Conservation (phyloP, 495 filamentous ascomycete species). For the Penicillium silybi region DNA sequence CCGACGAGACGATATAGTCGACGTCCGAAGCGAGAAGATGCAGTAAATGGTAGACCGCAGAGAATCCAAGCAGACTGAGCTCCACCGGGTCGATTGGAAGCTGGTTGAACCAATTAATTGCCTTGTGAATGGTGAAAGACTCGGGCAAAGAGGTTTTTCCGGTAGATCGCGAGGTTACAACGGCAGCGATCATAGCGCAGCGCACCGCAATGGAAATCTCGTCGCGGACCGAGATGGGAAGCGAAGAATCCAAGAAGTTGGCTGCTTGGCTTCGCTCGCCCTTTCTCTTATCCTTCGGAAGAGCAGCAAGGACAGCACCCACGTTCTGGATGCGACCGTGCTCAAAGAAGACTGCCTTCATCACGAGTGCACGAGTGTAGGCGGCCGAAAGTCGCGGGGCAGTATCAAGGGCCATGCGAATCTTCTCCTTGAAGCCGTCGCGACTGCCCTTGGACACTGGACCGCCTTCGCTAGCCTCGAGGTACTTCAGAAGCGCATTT, state of each 20-base stretch:
- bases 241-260: constrained; percentile 46
- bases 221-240: constrained; percentile 48
- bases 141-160: constrained; percentile 33
- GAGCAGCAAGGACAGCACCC: constrained; percentile 43
- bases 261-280: constrained; percentile 24
- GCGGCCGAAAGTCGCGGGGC: constrained; percentile 76
- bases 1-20: constrained; percentile 41
- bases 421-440: constrained; percentile 49
- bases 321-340: constrained; percentile 44
- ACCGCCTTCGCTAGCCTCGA: constrained; percentile 48
- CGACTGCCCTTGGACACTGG: constrained; percentile 37
- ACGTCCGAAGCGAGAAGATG: constrained; percentile 52
- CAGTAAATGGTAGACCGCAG: constrained; percentile 69
- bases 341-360: constrained; percentile 50
- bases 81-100: constrained; percentile 45
- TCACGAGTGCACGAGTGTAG: constrained; percentile 73
- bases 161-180: constrained; percentile 46
- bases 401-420: constrained; percentile 65
- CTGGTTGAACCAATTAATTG: constrained; percentile 43
- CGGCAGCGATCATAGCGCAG: constrained; percentile 75
- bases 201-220: constrained; percentile 71
- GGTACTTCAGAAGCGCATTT: constrained; percentile 57
- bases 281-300: constrained; percentile 43
- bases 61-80: constrained; percentile 72
- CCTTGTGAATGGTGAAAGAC: constrained; percentile 41